Evolutionary conservation across 306 rosid genomes (phyloP), one percentile per base, ranked within the genome.

Genomic region (Sophora flavescens): DNA sequence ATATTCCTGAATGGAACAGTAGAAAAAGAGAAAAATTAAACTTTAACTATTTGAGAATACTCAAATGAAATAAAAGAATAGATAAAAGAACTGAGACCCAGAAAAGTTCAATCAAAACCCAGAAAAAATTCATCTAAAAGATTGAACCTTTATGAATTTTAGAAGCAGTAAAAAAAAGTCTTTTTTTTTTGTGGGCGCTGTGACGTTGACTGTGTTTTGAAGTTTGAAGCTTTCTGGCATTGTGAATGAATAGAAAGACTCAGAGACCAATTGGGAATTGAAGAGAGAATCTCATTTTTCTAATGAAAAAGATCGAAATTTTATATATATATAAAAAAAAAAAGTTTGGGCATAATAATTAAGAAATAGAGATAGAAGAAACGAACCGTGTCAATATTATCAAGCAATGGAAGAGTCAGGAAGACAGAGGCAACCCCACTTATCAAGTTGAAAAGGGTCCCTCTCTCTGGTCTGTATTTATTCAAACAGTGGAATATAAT

Each of bases 401-500:
- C n/a, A 10, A 86, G 79, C 85, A 38, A 80, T 48, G 82, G 82
- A 68, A 22, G 22, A 22, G 22, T n/a, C n/a, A 9, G 50, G 12
- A 44, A 11, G 51, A 45, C 5, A 11, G n/a, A 53, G 68, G 32
- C 59, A 79, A 83, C 91, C 95, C 93, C 98, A 89, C 96, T 85
- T 86, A 78, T 84, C n/a, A 78, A 70, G 15, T 41, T 48, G 15
- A 78, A 53, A 87, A 18, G 93, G 96, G 98, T 41, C 91, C 97
- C 88, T 36, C 83, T 8, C 53, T 18, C 13, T 5, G 22, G 13
- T 26, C 66, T 50, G 78, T 47, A 76, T 78, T 54, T 84, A 80
- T 79, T 65, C 79, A 35, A 70, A 70, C 38, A 33, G 42, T 81
- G 52, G 39, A 71, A 18, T 70, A 12, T 22, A 17, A 80, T 87